Percentiles rank a stretch among this genome's conserved stretches.
Conservation (phyloP, 495 filamentous ascomycete genomes). For the Chaetomidium leptoderma region DNA sequence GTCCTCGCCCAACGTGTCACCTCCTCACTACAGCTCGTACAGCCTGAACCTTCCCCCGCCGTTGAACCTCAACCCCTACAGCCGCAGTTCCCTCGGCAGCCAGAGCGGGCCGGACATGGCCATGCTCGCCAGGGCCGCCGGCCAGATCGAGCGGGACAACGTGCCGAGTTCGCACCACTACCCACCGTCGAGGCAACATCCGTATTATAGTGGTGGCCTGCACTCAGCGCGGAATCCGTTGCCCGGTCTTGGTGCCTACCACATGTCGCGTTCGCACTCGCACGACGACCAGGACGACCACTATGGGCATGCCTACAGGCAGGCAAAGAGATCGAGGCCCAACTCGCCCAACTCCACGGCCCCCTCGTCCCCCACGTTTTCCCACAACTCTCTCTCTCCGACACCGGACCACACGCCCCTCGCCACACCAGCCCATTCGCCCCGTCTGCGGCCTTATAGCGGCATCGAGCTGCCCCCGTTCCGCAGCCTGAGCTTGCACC, state of each 20-base stretch:
- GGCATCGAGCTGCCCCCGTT: conserved; percentile 75
- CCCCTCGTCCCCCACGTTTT: conserved; percentile 96
- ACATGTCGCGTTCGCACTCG: conserved; percentile 90
- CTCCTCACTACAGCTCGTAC: conserved; percentile 80
- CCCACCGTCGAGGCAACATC: conserved; percentile 40
- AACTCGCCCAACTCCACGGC: conserved; percentile 93
- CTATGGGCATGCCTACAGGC: conserved; percentile 56
- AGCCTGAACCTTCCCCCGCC: conserved; percentile 58
- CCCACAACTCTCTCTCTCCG: conserved; percentile 90
- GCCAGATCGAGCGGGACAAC: conserved; percentile 76
- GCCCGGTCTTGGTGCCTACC: conserved; percentile 77
- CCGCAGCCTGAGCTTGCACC: conserved; percentile 78
- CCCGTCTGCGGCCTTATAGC: conserved; percentile 75
- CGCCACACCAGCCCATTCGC: conserved; percentile 92
- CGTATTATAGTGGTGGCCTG: conserved; percentile 55
- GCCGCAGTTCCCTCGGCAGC: conserved; percentile 48
- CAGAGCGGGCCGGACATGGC: conserved; percentile 70
- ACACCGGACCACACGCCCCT: conserved; percentile 96
- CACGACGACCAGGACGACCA: conserved; percentile 78
- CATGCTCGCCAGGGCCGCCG: conserved; percentile 85
- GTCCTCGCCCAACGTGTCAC: conserved; percentile 91
- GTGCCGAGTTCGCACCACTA: conserved; percentile 49
- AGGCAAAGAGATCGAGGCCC: conserved; percentile 81
- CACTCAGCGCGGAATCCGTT: conserved; percentile 57
- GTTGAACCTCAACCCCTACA: conserved; percentile 58